Evolutionary conservation across 768 basidiomycete species (phyloP).

Genomic region (Leucocoprinus leucothites): DNA sequence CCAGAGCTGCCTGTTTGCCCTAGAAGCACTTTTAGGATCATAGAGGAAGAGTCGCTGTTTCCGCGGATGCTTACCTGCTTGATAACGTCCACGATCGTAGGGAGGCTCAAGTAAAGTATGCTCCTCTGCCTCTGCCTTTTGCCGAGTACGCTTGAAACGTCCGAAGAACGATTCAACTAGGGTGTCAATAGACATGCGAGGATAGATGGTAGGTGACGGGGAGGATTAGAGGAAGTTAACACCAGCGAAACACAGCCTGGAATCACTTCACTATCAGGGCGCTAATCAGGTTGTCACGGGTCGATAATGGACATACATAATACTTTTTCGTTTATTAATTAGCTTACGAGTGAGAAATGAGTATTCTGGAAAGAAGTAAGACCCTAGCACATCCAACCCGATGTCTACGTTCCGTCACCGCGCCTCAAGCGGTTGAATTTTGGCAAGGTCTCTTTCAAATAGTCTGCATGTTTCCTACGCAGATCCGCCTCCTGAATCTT

Average conservation of each 20-base stretch:
- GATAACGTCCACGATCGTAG: too few species aligned
- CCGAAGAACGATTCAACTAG: neutral
- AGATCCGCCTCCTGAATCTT: slow-evolving; percentile 81
- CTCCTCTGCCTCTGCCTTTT: neutral
- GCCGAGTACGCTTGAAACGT: neutral
- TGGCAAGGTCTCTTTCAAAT: slow-evolving; percentile 86
- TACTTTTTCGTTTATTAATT: too few species aligned
- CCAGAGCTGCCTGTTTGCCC: too few species aligned
- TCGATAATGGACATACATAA: too few species aligned
- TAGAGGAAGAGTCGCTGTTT: too few species aligned
- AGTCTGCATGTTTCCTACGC: slow-evolving; percentile 85
- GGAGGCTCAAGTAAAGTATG: too few species aligned
- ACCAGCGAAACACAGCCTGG: too few species aligned
- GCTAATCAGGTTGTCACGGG: too few species aligned
- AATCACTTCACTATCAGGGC: too few species aligned
- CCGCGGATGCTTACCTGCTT: too few species aligned
- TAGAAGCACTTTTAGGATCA: too few species aligned
- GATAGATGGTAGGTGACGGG: neutral
- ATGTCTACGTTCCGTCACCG: slow-evolving; percentile 46
- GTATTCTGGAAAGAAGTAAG: neutral
- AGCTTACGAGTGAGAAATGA: neutral
- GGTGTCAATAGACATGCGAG: neutral
- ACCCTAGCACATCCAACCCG: slow-evolving; percentile 2
- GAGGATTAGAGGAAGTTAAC: too few species aligned
- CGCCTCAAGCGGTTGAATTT: slow-evolving; percentile 79